Evolutionary conservation across 345 rosid species (phyloP).

Genomic region (Capsella bursapastoris): DNA sequence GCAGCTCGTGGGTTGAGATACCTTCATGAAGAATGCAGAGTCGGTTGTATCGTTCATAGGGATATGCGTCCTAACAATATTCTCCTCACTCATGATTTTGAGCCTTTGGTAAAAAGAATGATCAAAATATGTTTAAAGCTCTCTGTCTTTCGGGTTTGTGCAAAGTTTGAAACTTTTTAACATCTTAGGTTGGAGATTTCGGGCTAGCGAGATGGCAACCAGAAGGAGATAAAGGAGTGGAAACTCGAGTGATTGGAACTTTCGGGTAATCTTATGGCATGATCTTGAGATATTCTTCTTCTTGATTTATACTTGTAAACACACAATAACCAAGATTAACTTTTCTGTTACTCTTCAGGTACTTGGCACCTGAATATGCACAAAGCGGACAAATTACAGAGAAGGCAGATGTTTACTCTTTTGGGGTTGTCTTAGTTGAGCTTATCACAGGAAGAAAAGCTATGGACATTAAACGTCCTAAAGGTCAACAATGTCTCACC

Average conservation of each 20-base stretch:
- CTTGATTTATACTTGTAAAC: constrained; percentile 2
- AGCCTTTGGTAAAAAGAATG: constrained; percentile 68
- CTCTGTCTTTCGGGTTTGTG: constrained; percentile 9
- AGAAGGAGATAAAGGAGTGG: constrained; percentile 91
- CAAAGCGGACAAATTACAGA: constrained; percentile 98
- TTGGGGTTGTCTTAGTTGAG: constrained; percentile 93
- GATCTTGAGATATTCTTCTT: not conserved
- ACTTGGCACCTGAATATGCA: constrained; percentile 95
- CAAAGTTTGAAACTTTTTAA: constrained; percentile 17
- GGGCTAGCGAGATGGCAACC: constrained; percentile 99
- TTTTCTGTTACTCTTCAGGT: constrained; percentile 51
- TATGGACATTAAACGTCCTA: constrained; percentile 85
- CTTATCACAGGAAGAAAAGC: constrained; percentile 97
- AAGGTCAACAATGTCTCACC: constrained; percentile 91
- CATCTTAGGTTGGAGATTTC: constrained; percentile 84
- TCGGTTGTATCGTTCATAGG: constrained; percentile 96
- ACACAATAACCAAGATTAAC: constrained; percentile 1
- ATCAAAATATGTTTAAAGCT: constrained; percentile 6
- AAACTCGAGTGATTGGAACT: constrained; percentile 93
- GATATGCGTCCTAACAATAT: constrained; percentile 97
- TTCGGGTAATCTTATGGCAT: constrained; percentile 64
- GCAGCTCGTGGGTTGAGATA: constrained; percentile 97
- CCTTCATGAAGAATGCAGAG: constrained; percentile 99
- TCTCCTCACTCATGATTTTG: constrained; percentile 96
- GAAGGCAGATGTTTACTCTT: constrained; percentile 94